A percentile compares a stretch with the other conserved stretches of the same genome.
Conservation (phyloP, 148 eudicot genomes). For the Arctostaphylos glauca region DNA sequence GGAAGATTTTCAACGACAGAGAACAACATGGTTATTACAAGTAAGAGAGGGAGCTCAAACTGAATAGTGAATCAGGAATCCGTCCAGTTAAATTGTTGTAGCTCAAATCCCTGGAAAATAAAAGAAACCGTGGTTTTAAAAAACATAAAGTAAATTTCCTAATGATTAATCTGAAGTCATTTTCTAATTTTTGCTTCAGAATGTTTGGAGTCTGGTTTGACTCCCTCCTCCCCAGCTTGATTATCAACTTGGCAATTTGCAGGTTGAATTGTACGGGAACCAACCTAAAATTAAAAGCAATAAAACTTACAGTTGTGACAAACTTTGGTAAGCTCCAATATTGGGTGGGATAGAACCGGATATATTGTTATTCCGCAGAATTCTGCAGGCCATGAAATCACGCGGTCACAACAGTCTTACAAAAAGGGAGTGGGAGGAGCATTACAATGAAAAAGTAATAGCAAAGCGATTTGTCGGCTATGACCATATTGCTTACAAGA, state of each 20-base stretch:
- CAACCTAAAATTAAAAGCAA: no score
- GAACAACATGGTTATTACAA: no score
- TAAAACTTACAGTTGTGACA: no score
- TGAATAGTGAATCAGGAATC: constrained; percentile 69
- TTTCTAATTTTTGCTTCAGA: not conserved
- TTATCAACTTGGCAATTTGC: not conserved
- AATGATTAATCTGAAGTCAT: no score
- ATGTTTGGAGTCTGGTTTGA: no score
- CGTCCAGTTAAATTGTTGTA: constrained; percentile 71
- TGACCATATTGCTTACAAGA: constrained; percentile 40
- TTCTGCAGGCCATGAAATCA: constrained; percentile 33
- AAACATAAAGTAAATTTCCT: not conserved
- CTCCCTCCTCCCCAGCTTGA: not conserved
- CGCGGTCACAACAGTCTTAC: not conserved
- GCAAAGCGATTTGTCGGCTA: not conserved
- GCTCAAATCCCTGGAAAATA: constrained; percentile 76
- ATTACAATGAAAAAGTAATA: constrained; percentile 5
- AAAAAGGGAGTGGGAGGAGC: not conserved
- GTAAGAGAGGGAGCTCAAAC: constrained; percentile 42
- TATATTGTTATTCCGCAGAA: constrained; percentile 68
- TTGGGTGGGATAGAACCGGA: no score
- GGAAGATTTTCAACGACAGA: no score
- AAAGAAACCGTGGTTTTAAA: constrained; percentile 1
- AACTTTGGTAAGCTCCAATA: no score
- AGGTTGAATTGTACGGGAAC: no score